Base-by-base conservation (phyloP, 495 filamentous ascomycete genomes). In the Glarea lozoyensis region DNA sequence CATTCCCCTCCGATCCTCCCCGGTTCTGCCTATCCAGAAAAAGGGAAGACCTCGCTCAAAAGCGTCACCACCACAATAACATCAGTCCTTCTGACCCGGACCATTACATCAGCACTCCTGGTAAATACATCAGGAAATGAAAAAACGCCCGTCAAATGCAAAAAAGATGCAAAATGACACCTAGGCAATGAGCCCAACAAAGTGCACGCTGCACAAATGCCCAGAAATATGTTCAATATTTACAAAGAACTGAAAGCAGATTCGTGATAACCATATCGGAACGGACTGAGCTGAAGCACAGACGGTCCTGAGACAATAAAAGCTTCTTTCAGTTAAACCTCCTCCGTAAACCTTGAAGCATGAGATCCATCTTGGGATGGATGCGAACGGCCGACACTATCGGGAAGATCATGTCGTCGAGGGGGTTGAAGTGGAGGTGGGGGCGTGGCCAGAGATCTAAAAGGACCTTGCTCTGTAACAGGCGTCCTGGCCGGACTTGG, bases 341-440 rank as follows among this genome's bases (percentile, higher is more conserved):
- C 60, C 56, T 78, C 74, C 7, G 63, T 68, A 47, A 78, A 78
- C 39, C 66, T 57, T 17, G 73, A 75, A 4, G 46, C 53, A 32
- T 66, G 64, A 18, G 70, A 71, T 18, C 67, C 64, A 43, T 68
- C 65, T 34, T 64, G 60, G 10, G 65, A 65, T 19, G 60, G 60
- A 17, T 63, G 68, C 20, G 63, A 66, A 36, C 69, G 60, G 32
- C 67, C 64, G 13, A 68, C 46, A n/a, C 58, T 54, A 50, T 73
- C 42, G 46, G 59, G 56, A n/a, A n/a, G n/a, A n/a, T n/a, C n/a
- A n/a, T n/a, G n/a, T 41, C 35, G 50, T 54, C 30, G 52, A 49
- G 55, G 54, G 31, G 53, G 64, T 30, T 57, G 52, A 3, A 53
- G 49, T 18, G 46, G 18, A 12, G 57, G 42, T 5, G 53, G 47